These are phyloP conservation scores for Pythium coloratum DNA, from an alignment of 352 stramenopile genomes.

Conservation along the genomic window DNA sequence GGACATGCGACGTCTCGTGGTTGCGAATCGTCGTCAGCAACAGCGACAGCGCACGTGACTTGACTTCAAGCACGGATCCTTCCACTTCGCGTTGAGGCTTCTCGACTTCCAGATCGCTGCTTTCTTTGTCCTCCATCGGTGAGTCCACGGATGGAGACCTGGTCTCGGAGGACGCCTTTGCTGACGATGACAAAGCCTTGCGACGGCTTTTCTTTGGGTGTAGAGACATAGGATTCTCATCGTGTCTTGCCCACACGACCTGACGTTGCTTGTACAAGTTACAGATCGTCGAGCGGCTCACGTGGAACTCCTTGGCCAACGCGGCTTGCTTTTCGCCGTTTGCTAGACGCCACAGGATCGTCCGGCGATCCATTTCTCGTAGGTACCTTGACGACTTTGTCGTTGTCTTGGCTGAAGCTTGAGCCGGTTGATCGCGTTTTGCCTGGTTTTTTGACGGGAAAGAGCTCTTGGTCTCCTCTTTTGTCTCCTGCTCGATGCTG, in stretches of 20 bases:
- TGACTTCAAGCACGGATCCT: conserved; percentile 28
- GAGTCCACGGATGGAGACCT: not conserved
- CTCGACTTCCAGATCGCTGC: not conserved
- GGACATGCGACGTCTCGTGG: conserved; percentile 31
- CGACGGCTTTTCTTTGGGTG: conserved; percentile 32
- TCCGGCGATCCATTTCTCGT: conserved; percentile 45
- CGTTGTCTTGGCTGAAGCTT: not conserved
- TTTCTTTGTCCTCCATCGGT: not conserved
- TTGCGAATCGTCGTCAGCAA: conserved; percentile 44
- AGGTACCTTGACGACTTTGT: conserved; percentile 22
- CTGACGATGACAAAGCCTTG: not conserved
- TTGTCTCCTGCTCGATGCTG: not conserved
- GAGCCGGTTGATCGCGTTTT: no score
- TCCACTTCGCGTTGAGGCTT: no score
- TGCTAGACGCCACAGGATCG: conserved; percentile 41
- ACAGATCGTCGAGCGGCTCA: conserved; percentile 56
- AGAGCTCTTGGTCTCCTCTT: not conserved
- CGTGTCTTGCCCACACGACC: conserved; percentile 34
- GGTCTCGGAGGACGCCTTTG: not conserved
- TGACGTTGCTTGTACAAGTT: conserved; percentile 55
- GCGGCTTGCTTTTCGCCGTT: conserved; percentile 42
- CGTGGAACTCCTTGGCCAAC: conserved; percentile 53
- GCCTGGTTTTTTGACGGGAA: not conserved
- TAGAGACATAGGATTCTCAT: conserved; percentile 45
- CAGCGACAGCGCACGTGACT: conserved; percentile 37